Base-by-base conservation (phyloP, 164 flowering plant species). In the Chimonanthus praecox region DNA sequence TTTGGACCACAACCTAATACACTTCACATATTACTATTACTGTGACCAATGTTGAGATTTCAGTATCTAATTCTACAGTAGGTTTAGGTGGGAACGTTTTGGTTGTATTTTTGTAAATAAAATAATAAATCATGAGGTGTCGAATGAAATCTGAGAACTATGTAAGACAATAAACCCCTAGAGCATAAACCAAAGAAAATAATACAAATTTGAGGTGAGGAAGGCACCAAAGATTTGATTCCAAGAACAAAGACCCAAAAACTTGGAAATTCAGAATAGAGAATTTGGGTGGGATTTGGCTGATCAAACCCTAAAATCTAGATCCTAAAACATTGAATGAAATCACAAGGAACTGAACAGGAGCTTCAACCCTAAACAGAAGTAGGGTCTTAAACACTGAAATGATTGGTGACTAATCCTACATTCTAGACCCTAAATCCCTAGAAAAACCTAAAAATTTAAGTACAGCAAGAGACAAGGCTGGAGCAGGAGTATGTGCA, bases 391-490 rank as follows among this genome's bases (percentile, higher is more conserved):
- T 18, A 20, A 63, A 21, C 66, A 20, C 10, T 20, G 21, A 63
- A 18, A 63, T 10, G 8, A 20, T 20, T 63, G 0, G 16, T 49
- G 8, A 18, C 21, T 3, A 74, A 45, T 5, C 54, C 64, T 67
- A 58, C 3, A 21, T 18, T 45, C 18, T 9, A 67, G 7, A 62
- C 46, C 44, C 69, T 15, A 50, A 60, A 58, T 68, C 46, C 72
- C 61, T 75, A 64, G 18, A 67, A 49, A 72, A 71, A 46, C 69
- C 20, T 15, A 47, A 43, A 33, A 74, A 8, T 33, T 47, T 13
- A 65, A 46, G 62, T 73, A 72, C 72, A 76, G 78, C 64, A 76
- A 83, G 83, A 80, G 88, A 84, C 86, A 87, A 82, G 73, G 71
- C 43, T 46, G 77, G 79, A 72, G 81, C 81, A 82, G 86, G 71